Evolutionary conservation across 306 rosid species (phyloP), one percentile per base, ranked within the genome.

Genomic region (Dicorynia guianensis): DNA sequence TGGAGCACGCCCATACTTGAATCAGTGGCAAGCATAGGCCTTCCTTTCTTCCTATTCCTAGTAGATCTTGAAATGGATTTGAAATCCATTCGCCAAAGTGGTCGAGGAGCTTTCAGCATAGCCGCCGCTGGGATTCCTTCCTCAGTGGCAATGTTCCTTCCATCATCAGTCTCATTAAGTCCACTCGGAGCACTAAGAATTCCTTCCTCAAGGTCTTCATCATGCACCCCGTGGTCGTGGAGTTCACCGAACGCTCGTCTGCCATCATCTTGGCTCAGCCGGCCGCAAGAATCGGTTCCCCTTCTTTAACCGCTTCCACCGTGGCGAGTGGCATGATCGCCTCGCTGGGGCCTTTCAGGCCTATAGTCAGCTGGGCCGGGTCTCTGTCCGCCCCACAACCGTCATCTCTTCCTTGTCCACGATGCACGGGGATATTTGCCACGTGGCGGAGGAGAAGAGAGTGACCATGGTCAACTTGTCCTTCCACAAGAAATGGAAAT

Each of bases 351-450:
- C 96, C 1, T 94, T 94, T 58, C 93, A 80, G 42, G 87, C 82
- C 12, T 85, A 84, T 8, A 81, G 89, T 8, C 90, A 91, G 14
- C 12, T 88, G 42, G 93, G 96, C 15, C 84, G 77, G 6, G 97
- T 94, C 6, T n/a, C 25, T 0, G 89, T 88, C 53, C 83, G 85
- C 10, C 95, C 96, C 74, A 88, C 97, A 0, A 94, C 92, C 0
- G 91, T 90, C 0, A 71, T 94, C 2, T 94, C 96, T 0, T 59
- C 97, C 0, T n/a, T 94, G 17, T 71, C 92, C 38, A 87, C 90
- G 0, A 91, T 94, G 96, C 85, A 94, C 1, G 84, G 88, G 62
- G 98, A 94, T 11, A 76, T 94, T 0, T 90, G 98, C 83, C 89
- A 87, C 15, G 93, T 79, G 72, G 97, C 98, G 0, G 90, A 90